Evolutionary conservation across 2,329 filamentous ascomycete genomes (phyloP).

Genomic region (Trichoderma oligosporum): DNA sequence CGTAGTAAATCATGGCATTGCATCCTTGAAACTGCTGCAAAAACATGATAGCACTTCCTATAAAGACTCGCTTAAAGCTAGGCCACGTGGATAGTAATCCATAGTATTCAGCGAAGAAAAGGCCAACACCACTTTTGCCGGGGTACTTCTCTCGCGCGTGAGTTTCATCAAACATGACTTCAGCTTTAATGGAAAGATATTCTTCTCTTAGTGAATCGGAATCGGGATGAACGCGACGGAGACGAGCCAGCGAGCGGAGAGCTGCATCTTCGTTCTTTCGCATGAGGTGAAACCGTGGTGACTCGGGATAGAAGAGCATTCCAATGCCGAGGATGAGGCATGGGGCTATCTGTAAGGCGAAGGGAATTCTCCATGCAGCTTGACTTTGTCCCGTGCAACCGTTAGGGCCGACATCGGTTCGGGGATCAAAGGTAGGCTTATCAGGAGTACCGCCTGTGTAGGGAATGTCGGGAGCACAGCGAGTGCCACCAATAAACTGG

Average conservation of each 20-base stretch:
- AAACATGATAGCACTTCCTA: slow-evolving; percentile 54
- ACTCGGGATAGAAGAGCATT: slow-evolving; percentile 49
- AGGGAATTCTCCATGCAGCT: slow-evolving; percentile 45
- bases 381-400: slow-evolving; percentile 44
- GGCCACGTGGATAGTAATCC: slow-evolving; percentile 31
- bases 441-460: slow-evolving; percentile 42
- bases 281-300: slow-evolving; percentile 36
- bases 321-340: slow-evolving; percentile 52
- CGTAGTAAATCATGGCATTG: slow-evolving; percentile 48
- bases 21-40: slow-evolving; percentile 51
- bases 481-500: slow-evolving; percentile 40
- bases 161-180: slow-evolving; percentile 36
- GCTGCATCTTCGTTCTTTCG: slow-evolving; percentile 31
- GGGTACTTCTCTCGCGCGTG: slow-evolving; percentile 30
- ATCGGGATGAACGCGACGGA: slow-evolving; percentile 34
- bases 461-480: slow-evolving; percentile 45
- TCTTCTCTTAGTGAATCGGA: slow-evolving; percentile 31
- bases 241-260: slow-evolving; percentile 29
- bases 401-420: slow-evolving; percentile 37
- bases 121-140: slow-evolving; percentile 29
- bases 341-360: slow-evolving; percentile 52
- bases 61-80: slow-evolving; percentile 43
- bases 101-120: slow-evolving; percentile 33
- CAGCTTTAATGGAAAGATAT: slow-evolving; percentile 37
- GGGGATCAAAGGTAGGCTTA: slow-evolving; percentile 41